Evolutionary conservation across 2,329 filamentous ascomycete species (phyloP), one percentile per base, ranked within the genome.

Genomic region (Pseudogymnoascus sp.): DNA sequence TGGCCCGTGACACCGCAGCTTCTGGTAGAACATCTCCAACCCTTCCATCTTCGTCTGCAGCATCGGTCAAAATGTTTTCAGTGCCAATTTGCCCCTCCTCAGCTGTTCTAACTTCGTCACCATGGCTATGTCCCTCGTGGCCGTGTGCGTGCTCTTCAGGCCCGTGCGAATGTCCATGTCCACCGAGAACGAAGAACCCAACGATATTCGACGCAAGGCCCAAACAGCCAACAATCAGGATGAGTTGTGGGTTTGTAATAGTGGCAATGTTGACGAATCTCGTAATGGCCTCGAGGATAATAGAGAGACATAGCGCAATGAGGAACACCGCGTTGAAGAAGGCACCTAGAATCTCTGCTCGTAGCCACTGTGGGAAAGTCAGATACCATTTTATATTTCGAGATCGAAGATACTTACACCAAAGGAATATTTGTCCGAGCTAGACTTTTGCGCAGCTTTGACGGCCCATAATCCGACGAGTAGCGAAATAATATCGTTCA

Each of bases 271-370:
- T 91, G 70, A 97, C 82, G 67, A 99, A 89, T 70, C 94, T 88
- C 69, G 92, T 91, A 63, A 97, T 83, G 14, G 94, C 94, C 75
- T 99, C 94, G 69, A 99, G 86, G 70, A 97, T 89, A 74, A 99
- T 99, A 58, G 93, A 95, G 61, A 99, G 81, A 76, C 94, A 99
- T 7, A 99, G 83, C 6, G 94, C 94, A 70, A 99, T 94, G 47
- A 99, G 81, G 78, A 99, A 99, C 50, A 97, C 93, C 67, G 94
- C 94, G 70, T 99, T 99, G 76, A 97, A 90, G 68, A 97, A 87
- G 57, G 94, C 94, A 70, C 94, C 94, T 5, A 99, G 81, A 9
- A 96, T 97, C 79, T 99, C 94, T 35, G 94, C 94, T 67, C 94
- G 90, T 79, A 97, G 88, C 90, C 92, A 99, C 89, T 93, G 68